Evolutionary conservation across 805 yeast genomes (phyloP).

Genomic region (Candida chilensis): DNA sequence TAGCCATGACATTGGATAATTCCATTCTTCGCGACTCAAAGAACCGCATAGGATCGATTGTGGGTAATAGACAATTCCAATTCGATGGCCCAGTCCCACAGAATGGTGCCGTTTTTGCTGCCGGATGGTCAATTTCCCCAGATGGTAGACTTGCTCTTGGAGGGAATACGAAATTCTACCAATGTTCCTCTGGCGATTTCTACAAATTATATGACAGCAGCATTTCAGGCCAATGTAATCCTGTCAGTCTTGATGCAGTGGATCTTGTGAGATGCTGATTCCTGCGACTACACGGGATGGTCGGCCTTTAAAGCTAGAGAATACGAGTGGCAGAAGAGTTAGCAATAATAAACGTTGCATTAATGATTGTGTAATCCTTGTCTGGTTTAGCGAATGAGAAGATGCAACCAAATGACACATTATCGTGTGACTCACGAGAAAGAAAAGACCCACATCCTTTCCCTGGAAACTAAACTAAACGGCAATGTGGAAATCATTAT

Average conservation of each 20-base stretch:
- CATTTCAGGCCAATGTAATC: conserved; percentile 23
- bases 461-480: too few relatives aligned
- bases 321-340: too few relatives aligned
- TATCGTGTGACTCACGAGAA: too few relatives aligned
- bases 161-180: conserved; percentile 18
- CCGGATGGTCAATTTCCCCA: conserved; percentile 26
- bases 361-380: too few relatives aligned
- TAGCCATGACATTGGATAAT: conserved; percentile 17
- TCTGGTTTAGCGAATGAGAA: too few relatives aligned
- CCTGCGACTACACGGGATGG: too few relatives aligned
- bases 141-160: conserved; percentile 24
- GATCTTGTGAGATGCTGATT: conserved; percentile 20
- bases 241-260: conserved; percentile 24
- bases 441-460: too few relatives aligned
- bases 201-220: conserved; percentile 24
- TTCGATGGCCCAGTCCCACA: conserved; percentile 33
- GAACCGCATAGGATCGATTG: conserved; percentile 26
- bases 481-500: too few relatives aligned
- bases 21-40: conserved; percentile 19
- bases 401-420: too few relatives aligned
- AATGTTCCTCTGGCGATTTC: conserved; percentile 28
- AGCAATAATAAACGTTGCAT: too few relatives aligned
- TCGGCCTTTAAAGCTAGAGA: too few relatives aligned
- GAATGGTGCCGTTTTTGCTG: conserved; percentile 23
- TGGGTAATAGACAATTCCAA: conserved; percentile 25